Base-by-base conservation (phyloP, 2,329 filamentous ascomycete species). In the Pyrenochaeta sp. region DNA sequence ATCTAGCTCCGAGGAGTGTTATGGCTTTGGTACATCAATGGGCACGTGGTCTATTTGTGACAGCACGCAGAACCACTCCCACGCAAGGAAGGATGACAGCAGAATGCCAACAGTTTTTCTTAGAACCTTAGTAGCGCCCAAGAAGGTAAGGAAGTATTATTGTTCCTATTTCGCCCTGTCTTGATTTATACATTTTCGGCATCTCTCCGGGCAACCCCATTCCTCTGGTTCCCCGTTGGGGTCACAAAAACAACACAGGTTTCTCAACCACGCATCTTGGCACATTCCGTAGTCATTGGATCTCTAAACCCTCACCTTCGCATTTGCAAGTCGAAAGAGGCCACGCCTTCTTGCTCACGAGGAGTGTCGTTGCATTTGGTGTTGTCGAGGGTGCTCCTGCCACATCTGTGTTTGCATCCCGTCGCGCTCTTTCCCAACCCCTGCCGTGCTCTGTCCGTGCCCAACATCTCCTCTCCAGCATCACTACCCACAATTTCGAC, bases 351-450 rank as follows among this genome's bases (percentile, higher is more conserved):
- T 54, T 45, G 9, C 44, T 54, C 45, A 30, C 47, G 47, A 47
- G 49, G 14, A 17, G 43, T 61, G 56, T 56, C 44, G 30, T 47
- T 61, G 58, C 49, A 51, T 41, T 47, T 51, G 46, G 37, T 44
- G 23, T 49, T 56, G 53, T 60, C 56, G 51, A 54, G 56, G 37
- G 53, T 44, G 64, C 58, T 48, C 67, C 50, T 69, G 61, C 65
- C 54, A 32, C 33, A 18, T 31, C 42, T 36, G 44, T 48, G 61
- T 71, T 69, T 69, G 58, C 67, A 47, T 57, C 32, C 45, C 42
- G 52, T 46, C 47, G 48, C 55, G 51, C 60, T 44, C 51, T 54
- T 37, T 51, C 54, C 51, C 51, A 27, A 27, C 4, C 23, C 11
- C 32, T n/a, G 4, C n/a, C 23, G 12, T 7, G 20, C 17, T 23